Evolutionary conservation across 257 asterid species (phyloP).

Genomic region (Oldenlandia corymbosa): DNA sequence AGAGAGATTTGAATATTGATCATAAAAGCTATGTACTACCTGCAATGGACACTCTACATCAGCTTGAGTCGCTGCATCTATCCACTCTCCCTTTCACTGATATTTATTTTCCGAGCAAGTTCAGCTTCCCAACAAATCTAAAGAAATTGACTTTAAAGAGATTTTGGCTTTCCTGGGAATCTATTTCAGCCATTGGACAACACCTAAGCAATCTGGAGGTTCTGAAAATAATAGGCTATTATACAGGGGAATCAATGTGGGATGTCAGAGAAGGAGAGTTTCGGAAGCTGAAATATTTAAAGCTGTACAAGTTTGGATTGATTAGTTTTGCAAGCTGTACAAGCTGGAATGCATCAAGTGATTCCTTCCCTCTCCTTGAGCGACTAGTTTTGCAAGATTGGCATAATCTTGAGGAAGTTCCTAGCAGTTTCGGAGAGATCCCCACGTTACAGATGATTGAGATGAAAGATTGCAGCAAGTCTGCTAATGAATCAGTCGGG

Average conservation of each 20-base stretch:
- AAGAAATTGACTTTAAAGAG: slow-evolving; percentile 14
- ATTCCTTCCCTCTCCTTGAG: not conserved
- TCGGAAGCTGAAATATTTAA: not conserved
- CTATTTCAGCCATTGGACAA: not conserved
- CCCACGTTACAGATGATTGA: not conserved
- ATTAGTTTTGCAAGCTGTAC: too few relatives aligned
- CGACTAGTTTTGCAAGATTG: not conserved
- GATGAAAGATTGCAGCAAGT: not conserved
- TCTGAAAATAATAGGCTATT: not conserved
- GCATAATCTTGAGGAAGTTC: not conserved
- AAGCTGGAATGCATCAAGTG: not conserved
- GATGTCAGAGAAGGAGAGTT: not conserved
- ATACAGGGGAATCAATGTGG: slow-evolving; percentile 7
- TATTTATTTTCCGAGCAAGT: too few relatives aligned
- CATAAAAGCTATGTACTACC: slow-evolving; percentile 4
- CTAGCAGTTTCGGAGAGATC: not conserved
- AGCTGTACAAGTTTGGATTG: not conserved
- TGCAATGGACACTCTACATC: not conserved
- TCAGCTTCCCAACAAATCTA: slow-evolving; percentile 15
- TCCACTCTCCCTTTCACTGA: too few relatives aligned
- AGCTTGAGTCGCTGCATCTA: slow-evolving; percentile 16
- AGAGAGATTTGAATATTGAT: not conserved
- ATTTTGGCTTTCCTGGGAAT: slow-evolving; percentile 6
- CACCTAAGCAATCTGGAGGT: slow-evolving; percentile 8
- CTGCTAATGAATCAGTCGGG: not conserved